Evolutionary conservation across 2,329 filamentous ascomycete genomes (phyloP).

Genomic region (Lecanosticta acicola): DNA sequence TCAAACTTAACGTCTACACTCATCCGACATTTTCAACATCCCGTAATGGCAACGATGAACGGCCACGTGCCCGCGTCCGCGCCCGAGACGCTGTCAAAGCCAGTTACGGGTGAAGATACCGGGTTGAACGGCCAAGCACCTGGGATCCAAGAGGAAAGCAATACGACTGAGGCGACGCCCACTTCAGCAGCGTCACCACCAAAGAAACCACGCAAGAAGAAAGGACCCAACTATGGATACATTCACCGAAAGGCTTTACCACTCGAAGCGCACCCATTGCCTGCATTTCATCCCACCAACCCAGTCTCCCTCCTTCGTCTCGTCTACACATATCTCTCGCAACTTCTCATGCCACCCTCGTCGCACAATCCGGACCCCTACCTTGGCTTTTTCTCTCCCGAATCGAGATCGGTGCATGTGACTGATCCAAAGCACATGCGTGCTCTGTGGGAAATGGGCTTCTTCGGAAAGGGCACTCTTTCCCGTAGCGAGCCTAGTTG

Average conservation of each 20-base stretch:
- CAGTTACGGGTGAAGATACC: too few relatives aligned
- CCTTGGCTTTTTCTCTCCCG: conserved; percentile 70
- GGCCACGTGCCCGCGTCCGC: too few relatives aligned
- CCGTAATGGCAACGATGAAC: too few relatives aligned
- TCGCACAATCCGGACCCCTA: conserved; percentile 61
- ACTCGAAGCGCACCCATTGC: conserved; percentile 74
- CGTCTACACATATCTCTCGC: conserved; percentile 68
- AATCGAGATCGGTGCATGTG: conserved; percentile 78
- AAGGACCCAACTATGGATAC: conserved; percentile 58
- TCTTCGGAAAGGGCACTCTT: conserved; percentile 89
- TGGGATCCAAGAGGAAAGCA: too few relatives aligned
- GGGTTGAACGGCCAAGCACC: too few relatives aligned
- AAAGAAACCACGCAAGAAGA: too few relatives aligned
- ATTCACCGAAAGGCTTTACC: conserved; percentile 80
- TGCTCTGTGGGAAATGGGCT: conserved; percentile 91
- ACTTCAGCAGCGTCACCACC: too few relatives aligned
- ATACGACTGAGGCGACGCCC: too few relatives aligned
- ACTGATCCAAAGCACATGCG: conserved; percentile 69
- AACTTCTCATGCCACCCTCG: conserved; percentile 60
- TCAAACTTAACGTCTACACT: too few relatives aligned
- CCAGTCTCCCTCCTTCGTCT: conserved; percentile 82
- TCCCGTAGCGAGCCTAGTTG: conserved; percentile 94
- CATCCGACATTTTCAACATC: too few relatives aligned
- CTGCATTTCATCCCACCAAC: conserved; percentile 84
- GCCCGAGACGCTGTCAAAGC: too few relatives aligned